A percentile compares a stretch with the other conserved stretches of the same genome.
phyloP scores from a whole-genome alignment of 1,284 basidiomycete species.

The Leucoagaricus sp. region DNA sequence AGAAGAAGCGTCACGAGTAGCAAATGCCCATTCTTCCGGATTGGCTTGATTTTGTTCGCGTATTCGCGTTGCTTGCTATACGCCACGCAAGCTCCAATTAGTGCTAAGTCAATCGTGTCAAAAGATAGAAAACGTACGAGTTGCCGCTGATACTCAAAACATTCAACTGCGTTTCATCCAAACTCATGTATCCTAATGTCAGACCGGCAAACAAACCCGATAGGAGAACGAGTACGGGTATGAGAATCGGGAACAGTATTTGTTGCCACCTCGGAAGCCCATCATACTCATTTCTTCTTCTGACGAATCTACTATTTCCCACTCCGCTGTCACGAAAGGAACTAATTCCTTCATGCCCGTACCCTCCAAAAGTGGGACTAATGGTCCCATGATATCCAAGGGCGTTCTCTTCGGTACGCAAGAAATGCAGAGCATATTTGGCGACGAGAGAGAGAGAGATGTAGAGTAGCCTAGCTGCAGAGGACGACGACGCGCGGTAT shows the following conservation, averaged over 20 bases:
- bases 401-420: not conserved
- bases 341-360: not conserved
- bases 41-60: constrained; percentile 84
- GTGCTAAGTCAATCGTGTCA: not conserved
- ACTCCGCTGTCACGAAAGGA: not conserved
- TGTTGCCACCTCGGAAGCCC: constrained; percentile 21
- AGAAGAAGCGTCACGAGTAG: constrained; percentile 82
- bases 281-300: constrained; percentile 3
- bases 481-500: constrained; percentile 4
- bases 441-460: constrained; percentile 2
- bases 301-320: not conserved
- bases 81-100: not conserved
- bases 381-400: not conserved
- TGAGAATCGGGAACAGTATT: constrained; percentile 54
- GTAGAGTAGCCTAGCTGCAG: constrained; percentile 4
- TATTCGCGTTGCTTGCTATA: constrained; percentile 74
- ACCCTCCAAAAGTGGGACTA: not conserved
- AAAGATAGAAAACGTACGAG: constrained; percentile 47
- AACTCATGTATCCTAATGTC: constrained; percentile 89
- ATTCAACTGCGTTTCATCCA: constrained; percentile 91
- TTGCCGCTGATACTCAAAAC: constrained; percentile 86
- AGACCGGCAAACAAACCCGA: constrained; percentile 65
- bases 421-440: constrained; percentile 13
- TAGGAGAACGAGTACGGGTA: constrained; percentile 60
- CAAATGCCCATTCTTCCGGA: constrained; percentile 84